phyloP scores from a whole-genome alignment of 805 yeast species.

The Lipomyces japonicus region DNA sequence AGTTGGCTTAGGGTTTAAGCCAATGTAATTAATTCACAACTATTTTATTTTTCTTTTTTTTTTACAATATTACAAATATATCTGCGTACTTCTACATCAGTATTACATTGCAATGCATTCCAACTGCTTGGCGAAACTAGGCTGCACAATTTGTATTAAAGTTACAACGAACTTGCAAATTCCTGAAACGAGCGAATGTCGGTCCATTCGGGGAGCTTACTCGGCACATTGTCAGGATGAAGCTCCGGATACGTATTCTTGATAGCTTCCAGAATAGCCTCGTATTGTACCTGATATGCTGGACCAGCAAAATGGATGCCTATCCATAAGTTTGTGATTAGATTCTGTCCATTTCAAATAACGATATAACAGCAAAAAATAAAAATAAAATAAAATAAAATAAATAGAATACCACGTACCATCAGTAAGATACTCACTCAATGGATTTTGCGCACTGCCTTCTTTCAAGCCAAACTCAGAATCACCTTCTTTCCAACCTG shows the following conservation, averaged over 20 bases:
- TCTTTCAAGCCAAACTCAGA: constrained; percentile 15
- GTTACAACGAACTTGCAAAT: constrained; percentile 2
- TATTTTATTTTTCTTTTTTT: too few species aligned
- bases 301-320: constrained; percentile 60
- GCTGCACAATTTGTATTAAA: too few species aligned
- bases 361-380: too few species aligned
- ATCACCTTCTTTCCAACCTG: constrained; percentile 42
- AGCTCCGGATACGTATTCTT: constrained; percentile 47
- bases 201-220: constrained; percentile 35
- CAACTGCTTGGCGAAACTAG: too few species aligned
- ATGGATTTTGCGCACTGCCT: constrained; percentile 2
- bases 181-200: constrained; percentile 10
- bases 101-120: too few species aligned
- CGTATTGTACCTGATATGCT: constrained; percentile 51
- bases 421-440: constrained; percentile 13
- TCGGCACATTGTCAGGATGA: constrained; percentile 43
- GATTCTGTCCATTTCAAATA: neutral
- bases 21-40: too few species aligned
- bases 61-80: too few species aligned
- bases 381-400: too few species aligned
- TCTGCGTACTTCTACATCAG: too few species aligned
- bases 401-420: too few species aligned
- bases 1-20: too few species aligned
- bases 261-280: constrained; percentile 45
- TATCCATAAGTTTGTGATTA: neutral